Percentiles rank a stretch among this genome's conserved stretches.
Conservation (phyloP, 192 early-diverging fungal species). For the Phlyctochytrium arcticum region DNA sequence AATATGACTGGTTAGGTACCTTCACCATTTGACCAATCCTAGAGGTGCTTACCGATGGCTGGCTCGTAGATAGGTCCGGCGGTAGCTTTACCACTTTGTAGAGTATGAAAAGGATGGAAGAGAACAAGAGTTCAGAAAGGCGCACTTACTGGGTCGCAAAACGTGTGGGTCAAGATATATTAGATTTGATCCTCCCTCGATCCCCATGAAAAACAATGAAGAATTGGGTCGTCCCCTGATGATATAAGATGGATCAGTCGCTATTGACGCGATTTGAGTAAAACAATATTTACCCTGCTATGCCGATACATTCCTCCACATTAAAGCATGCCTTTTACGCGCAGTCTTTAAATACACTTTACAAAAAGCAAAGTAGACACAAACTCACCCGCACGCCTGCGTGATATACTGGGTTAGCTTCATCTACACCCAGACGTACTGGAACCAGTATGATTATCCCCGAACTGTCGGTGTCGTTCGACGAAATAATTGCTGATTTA, state of each 20-base stretch:
- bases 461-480: slow-evolving; percentile 23
- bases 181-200: slow-evolving; percentile 76
- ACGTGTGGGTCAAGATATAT: slow-evolving; percentile 93
- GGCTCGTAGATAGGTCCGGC: slow-evolving; percentile 23
- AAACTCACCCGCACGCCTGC: slow-evolving; percentile 55
- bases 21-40: neutral
- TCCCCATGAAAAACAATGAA: slow-evolving; percentile 88
- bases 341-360: neutral
- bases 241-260: neutral
- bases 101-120: neutral
- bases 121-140: neutral
- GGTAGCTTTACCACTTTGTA: slow-evolving; percentile 38
- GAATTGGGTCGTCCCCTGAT: slow-evolving; percentile 87
- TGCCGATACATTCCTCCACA: slow-evolving; percentile 76
- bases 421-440: slow-evolving; percentile 85
- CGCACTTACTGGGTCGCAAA: slow-evolving; percentile 59
- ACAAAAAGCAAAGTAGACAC: neutral
- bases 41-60: neutral
- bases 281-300: slow-evolving; percentile 69
- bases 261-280: neutral
- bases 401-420: slow-evolving; percentile 84
- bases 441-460: slow-evolving; percentile 76
- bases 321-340: slow-evolving; percentile 60
- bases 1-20: too few species aligned
- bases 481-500: slow-evolving; percentile 53